Evolutionary conservation across 352 stramenopile species (phyloP).

Genomic region (Globisporangium uncinulatum): DNA sequence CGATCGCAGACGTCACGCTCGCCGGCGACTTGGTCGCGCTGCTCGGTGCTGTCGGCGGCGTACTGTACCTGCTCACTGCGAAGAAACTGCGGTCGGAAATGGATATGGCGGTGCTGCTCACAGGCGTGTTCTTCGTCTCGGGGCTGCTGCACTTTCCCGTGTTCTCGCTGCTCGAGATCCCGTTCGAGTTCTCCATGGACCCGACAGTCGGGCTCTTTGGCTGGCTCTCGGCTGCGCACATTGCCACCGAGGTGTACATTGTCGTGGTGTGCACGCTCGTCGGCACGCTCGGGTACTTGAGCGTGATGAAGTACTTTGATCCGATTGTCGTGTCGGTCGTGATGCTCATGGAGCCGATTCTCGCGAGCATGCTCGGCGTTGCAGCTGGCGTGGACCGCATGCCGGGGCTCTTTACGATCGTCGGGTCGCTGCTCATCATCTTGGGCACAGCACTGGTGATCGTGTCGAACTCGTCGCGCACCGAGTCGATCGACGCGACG

Average conservation of each 20-base stretch:
- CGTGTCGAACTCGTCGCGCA: conserved; percentile 68
- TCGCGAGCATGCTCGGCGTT: conserved; percentile 75
- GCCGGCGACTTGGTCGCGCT: conserved; percentile 52
- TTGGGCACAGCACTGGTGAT: conserved; percentile 77
- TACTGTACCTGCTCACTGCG: conserved; percentile 70
- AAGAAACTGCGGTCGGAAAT: conserved; percentile 73
- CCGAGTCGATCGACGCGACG: conserved; percentile 75
- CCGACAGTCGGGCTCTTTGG: conserved; percentile 74
- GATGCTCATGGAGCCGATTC: conserved; percentile 82
- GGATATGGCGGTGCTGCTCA: conserved; percentile 27
- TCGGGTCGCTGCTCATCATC: conserved; percentile 71
- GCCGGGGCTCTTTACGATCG: conserved; percentile 61
- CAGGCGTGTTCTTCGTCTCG: conserved; percentile 48
- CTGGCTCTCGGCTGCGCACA: conserved; percentile 60
- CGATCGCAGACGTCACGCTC: conserved; percentile 13
- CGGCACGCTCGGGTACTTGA: conserved; percentile 88
- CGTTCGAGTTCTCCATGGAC: conserved; percentile 38
- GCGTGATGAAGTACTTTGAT: conserved; percentile 92
- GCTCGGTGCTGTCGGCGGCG: conserved; percentile 54
- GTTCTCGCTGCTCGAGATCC: conserved; percentile 6
- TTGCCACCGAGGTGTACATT: conserved; percentile 77
- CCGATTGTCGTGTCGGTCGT: conserved; percentile 87
- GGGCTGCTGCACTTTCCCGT: conserved; percentile 7
- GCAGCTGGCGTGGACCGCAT: conserved; percentile 65
- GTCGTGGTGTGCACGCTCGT: conserved; percentile 85